Percentiles rank a stretch among this genome's conserved stretches.
Conservation (phyloP, 768 basidiomycete species). For the Suillus subluteus region DNA sequence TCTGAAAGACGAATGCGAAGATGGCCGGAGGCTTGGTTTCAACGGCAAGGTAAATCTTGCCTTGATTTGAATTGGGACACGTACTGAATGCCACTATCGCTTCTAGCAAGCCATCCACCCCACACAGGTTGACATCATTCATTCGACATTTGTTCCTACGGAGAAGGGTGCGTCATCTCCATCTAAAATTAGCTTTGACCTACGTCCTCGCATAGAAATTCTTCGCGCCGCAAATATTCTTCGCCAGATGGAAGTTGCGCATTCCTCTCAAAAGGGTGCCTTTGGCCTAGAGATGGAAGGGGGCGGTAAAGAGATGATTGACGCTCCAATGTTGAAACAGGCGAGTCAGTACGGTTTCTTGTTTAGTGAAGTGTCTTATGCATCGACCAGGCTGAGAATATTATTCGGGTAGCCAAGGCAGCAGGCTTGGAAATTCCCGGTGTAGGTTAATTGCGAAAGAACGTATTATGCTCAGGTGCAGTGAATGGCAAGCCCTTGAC, state of each 20-base stretch:
- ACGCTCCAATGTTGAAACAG: constrained; percentile 90
- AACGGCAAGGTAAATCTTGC: constrained; percentile 73
- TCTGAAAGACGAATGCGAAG: constrained; percentile 73
- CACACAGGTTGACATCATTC: constrained; percentile 75
- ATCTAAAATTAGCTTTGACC: not conserved
- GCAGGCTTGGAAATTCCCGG: constrained; percentile 59
- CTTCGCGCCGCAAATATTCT: constrained; percentile 75
- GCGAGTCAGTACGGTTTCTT: constrained; percentile 35
- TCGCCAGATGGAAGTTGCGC: constrained; percentile 61
- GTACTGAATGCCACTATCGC: constrained; percentile 4
- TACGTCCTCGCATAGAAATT: constrained; percentile 56
- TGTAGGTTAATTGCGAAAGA: constrained; percentile 27
- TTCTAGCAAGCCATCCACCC: constrained; percentile 94
- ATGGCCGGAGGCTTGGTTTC: constrained; percentile 83
- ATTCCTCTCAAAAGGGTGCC: constrained; percentile 61
- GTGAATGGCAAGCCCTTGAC: too few relatives aligned
- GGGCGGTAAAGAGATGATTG: constrained; percentile 78
- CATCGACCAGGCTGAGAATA: constrained; percentile 48
- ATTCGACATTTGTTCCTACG: constrained; percentile 79
- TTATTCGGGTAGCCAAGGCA: constrained; percentile 52
- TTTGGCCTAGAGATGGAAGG: constrained; percentile 67
- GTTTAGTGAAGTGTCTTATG: constrained; percentile 1
- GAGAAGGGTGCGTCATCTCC: constrained; percentile 51
- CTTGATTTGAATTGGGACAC: constrained; percentile 11
- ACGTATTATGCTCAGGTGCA: not conserved